Evolutionary conservation across 208 protist genomes (phyloP).

Genomic region (Phytomonas sp.): DNA sequence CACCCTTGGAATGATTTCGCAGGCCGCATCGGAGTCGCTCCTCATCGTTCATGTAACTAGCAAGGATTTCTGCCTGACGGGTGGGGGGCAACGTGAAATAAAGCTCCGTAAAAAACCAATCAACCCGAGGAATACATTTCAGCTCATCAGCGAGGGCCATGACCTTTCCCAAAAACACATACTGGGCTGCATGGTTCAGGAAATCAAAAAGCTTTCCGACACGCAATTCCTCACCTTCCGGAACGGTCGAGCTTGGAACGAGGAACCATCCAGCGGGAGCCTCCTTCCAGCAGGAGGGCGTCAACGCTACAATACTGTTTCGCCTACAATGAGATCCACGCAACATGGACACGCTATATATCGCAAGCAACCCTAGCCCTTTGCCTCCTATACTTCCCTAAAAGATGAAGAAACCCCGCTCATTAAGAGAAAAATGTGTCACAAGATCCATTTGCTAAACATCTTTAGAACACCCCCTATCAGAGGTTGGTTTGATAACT

Average conservation of each 20-base stretch:
- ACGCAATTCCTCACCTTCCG: constrained; percentile 37
- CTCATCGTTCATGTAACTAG: constrained; percentile 83
- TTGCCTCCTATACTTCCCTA: background rate
- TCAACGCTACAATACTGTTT: constrained; percentile 19
- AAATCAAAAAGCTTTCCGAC: constrained; percentile 75
- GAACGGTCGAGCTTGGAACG: constrained; percentile 29
- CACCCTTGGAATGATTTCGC: constrained; percentile 54
- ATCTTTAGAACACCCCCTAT: background rate
- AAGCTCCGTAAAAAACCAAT: constrained; percentile 84
- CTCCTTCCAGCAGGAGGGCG: constrained; percentile 56
- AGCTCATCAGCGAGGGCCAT: constrained; percentile 81
- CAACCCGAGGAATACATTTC: constrained; percentile 51
- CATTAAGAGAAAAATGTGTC: background rate
- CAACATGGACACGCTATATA: background rate
- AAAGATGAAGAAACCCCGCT: background rate
- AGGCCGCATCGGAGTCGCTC: constrained; percentile 67
- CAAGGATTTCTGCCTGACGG: constrained; percentile 50
- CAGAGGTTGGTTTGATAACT: background rate
- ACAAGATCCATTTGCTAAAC: background rate
- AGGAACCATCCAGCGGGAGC: constrained; percentile 62
- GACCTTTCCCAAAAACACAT: constrained; percentile 64
- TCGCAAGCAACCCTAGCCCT: background rate
- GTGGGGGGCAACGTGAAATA: constrained; percentile 61
- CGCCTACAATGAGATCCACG: background rate
- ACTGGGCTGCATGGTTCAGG: constrained; percentile 72